Evolutionary conservation across 163 green algal genomes (phyloP), one percentile per base, ranked within the genome.

Genomic region (Coccomyxa subellipsoidea): DNA sequence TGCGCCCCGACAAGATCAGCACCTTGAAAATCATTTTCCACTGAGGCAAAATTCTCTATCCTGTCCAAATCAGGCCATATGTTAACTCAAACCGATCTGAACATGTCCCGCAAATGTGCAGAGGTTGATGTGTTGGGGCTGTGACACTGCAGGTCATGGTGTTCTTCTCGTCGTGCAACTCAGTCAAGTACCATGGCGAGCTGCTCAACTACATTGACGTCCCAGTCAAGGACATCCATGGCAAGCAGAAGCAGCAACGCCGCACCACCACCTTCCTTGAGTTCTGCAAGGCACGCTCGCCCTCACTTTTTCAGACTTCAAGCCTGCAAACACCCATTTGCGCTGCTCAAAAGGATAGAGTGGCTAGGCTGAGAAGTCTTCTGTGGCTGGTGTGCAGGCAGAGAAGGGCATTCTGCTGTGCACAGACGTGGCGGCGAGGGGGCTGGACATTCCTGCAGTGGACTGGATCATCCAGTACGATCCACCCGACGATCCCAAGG

Each of bases 401-500:
- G 66, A 34, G 21, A 38, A 79, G 25, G 96, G 96, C 78, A 93
- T 97, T 31, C 88, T 99, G 86, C 88, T 99, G 70, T 98, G 95
- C 84, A 99, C 97, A 4, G 97, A 99, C 85, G 97, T 99, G 31
- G 96, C 97, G 2, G 95, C 95, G 2, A 88, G 94, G 29, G 95
- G 95, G 29, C 86, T 98, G 38, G 95, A 98, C 88, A 97, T 98
- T 80, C 95, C 95, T 53, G 94, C 92, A 15, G 94, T 98, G 36
- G 95, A 99, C 87, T 99, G 96, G 96, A 99, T 99, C 89, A 97
- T 98, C 38, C 95, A 99, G 92, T 99, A 95, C 75, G 96, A 99
- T 87, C 96, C 96, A 1, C 96, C 96, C 6, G 95, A 98, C 82
- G 96, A 99, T 84, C 96, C 95, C 0, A 93, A 93, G 73, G 96